A percentile compares a stretch with the other conserved stretches of the same genome.
Evolutionary conservation across 768 basidiomycete genomes (phyloP).

Genomic region (Phanerochaete sordida): DNA sequence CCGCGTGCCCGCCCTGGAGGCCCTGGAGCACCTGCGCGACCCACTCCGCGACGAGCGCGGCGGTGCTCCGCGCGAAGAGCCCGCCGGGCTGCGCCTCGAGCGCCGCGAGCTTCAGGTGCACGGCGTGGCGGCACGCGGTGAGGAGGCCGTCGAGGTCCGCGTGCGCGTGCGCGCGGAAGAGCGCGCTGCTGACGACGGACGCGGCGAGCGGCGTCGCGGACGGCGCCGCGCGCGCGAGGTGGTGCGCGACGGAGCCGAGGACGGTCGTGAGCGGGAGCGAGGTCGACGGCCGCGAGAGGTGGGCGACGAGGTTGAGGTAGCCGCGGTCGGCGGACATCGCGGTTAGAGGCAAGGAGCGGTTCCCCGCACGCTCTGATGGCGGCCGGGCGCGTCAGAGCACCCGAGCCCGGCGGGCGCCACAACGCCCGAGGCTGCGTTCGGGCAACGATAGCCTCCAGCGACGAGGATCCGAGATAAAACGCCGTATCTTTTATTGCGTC

Average conservation of each 20-base stretch:
- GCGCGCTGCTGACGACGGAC: slow-evolving; percentile 50
- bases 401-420: not conserved
- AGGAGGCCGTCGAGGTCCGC: slow-evolving; percentile 46
- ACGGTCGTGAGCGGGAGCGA: slow-evolving; percentile 45
- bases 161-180: slow-evolving; percentile 47
- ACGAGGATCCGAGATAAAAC: not conserved
- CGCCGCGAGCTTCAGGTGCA: slow-evolving; percentile 47
- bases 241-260: slow-evolving; percentile 55
- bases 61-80: slow-evolving; percentile 31
- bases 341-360: not conserved
- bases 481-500: not conserved
- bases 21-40: slow-evolving; percentile 18
- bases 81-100: slow-evolving; percentile 31
- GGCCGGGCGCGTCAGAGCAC: not conserved
- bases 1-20: slow-evolving; percentile 55
- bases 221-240: slow-evolving; percentile 47
- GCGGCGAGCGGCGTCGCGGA: slow-evolving; percentile 58
- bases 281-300: slow-evolving; percentile 45
- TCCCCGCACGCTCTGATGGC: not conserved
- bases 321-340: slow-evolving; percentile 22
- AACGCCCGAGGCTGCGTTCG: not conserved
- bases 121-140: slow-evolving; percentile 57
- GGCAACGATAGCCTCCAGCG: too few species aligned
- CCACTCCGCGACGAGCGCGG: slow-evolving; percentile 33
- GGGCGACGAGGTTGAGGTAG: slow-evolving; percentile 44